Evolutionary conservation across 352 stramenopile species (phyloP).

Genomic region (Phytopythium vexans): DNA sequence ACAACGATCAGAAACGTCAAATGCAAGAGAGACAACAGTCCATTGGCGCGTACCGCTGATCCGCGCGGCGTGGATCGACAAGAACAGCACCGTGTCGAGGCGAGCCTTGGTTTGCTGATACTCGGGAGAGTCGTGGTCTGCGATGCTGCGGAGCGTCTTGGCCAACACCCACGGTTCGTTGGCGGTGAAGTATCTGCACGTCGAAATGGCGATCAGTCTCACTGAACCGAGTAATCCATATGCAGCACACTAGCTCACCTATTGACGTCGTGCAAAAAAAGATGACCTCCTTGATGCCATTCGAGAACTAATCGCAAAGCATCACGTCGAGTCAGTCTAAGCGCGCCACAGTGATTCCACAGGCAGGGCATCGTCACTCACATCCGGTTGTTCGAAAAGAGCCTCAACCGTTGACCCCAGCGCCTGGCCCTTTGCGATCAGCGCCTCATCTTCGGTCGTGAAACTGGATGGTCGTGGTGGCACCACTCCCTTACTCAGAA

Average conservation of each 20-base stretch:
- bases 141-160: slow-evolving; percentile 45
- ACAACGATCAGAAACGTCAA: slow-evolving; percentile 5
- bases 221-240: background rate
- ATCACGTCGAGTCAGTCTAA: slow-evolving; percentile 1
- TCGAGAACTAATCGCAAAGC: slow-evolving; percentile 46
- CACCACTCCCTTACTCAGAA: slow-evolving; percentile 48
- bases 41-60: slow-evolving; percentile 44
- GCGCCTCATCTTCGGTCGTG: slow-evolving; percentile 36
- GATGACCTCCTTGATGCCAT: slow-evolving; percentile 68
- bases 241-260: slow-evolving; percentile 18
- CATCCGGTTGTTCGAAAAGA: slow-evolving; percentile 70
- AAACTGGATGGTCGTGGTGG: slow-evolving; percentile 35
- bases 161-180: slow-evolving; percentile 77
- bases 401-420: slow-evolving; percentile 41
- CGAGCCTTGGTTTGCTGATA: slow-evolving; percentile 32
- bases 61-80: slow-evolving; percentile 71
- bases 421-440: slow-evolving; percentile 51
- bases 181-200: slow-evolving; percentile 62
- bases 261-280: slow-evolving; percentile 85
- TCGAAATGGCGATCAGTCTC: background rate
- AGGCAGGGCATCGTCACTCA: slow-evolving; percentile 18
- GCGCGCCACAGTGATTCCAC: slow-evolving; percentile 3
- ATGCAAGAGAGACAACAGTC: background rate
- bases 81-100: slow-evolving; percentile 62
- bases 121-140: slow-evolving; percentile 27